Base-by-base conservation (phyloP, 2,329 filamentous ascomycete genomes). In the Penicillium sp. region DNA sequence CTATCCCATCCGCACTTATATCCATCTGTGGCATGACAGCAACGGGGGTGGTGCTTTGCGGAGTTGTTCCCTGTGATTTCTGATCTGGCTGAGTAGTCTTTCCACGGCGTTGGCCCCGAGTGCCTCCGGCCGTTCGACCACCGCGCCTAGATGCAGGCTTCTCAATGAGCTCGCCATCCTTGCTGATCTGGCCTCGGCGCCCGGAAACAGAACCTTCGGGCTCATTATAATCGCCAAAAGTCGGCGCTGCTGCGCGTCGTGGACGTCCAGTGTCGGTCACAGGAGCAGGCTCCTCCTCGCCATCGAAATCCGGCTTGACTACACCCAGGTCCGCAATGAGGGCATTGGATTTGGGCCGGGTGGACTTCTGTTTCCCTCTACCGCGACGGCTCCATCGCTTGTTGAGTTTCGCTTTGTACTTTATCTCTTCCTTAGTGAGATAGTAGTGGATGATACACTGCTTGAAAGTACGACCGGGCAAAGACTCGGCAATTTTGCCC, bases 391-490 rank as follows among this genome's bases (percentile, higher is more conserved):
- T 73, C 68, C 74, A 76, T 47, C 73, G 69, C 59, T 76, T 76
- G 58, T 74, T 74, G 51, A 77, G 68, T 47, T 77, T 75, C 13
- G 76, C 76, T 59, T 79, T 79, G 63, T 79, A 79, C 45, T 76
- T 77, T 48, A 75, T 74, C 42, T 76, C 72, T 52, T 74, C 71
- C 58, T 80, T 80, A 4, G 77, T 80, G 49, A 77, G 64, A 57
- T 80, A 80, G 56, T 80, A 80, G 58, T 80, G 77, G 47, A 74
- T 62, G 45, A 80, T 78, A 54, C 77, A 80, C 49, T 79, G 71
- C 57, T 76, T 71, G 64, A 75, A 79, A 34, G 71, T 70, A 21
- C 77, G 73, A 12, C 72, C 74, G 33, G 76, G 74, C 24, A 79
- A 58, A 23, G 70, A 66, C 46, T 77, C 74, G 3, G 77, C 77